A percentile compares a stretch with the other conserved stretches of the same genome.
Evolutionary conservation across 73 alveolate genomes (phyloP).

Genomic region (Tetrahymena malaccensis): DNA sequence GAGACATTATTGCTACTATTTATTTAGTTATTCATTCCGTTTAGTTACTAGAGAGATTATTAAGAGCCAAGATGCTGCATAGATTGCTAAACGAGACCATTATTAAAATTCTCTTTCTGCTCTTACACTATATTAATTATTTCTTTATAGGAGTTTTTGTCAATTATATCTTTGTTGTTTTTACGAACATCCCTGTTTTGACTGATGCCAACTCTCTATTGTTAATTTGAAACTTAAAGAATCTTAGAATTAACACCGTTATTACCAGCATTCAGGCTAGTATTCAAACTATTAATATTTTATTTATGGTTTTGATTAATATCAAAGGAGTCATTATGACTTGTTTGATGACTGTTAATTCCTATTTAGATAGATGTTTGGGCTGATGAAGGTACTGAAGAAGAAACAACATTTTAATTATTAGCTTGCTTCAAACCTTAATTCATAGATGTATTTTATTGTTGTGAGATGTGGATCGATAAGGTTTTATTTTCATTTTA

Average conservation of each 20-base stretch:
- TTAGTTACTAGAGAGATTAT: neutral
- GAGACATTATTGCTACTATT: neutral
- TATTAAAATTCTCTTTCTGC: neutral
- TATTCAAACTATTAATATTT: neutral
- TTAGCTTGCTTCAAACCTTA: neutral
- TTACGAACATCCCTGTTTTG: neutral
- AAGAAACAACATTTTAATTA: neutral
- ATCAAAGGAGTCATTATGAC: neutral
- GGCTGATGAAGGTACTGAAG: neutral
- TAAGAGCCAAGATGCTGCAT: neutral
- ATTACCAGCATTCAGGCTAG: neutral
- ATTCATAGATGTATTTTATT: neutral
- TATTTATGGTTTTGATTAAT: neutral
- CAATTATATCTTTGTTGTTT: neutral
- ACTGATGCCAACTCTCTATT: neutral
- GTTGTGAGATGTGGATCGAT: neutral
- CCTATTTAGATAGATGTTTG: neutral
- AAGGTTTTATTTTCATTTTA: slow-evolving; percentile 18
- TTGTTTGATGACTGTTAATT: neutral
- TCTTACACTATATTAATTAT: neutral
- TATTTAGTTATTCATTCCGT: neutral
- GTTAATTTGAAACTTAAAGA: neutral
- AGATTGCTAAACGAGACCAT: neutral
- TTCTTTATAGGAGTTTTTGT: neutral
- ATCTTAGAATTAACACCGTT: neutral